Percentiles rank a stretch among this genome's conserved stretches.
Conservation (phyloP, 768 basidiomycete genomes). For the Boletus tylopilopsis region DNA sequence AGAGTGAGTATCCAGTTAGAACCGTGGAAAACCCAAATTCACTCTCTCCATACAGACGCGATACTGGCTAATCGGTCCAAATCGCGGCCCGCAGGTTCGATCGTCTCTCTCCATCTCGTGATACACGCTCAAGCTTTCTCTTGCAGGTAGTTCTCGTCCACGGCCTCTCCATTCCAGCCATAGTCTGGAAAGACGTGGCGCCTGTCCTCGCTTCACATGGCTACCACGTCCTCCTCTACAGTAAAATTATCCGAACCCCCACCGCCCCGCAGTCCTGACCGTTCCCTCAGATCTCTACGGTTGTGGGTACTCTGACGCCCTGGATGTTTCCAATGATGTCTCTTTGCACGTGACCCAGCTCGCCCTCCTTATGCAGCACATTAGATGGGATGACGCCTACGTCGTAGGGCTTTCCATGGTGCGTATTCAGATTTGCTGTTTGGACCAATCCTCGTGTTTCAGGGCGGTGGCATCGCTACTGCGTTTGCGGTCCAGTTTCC, state of each 20-base stretch:
- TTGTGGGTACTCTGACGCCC: conserved; percentile 80
- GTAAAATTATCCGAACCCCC: conserved; percentile 40
- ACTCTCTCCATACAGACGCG: conserved; percentile 45
- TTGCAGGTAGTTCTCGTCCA: conserved; percentile 70
- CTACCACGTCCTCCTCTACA: conserved; percentile 74
- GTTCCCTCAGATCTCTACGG: conserved; percentile 66
- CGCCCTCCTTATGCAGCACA: conserved; percentile 77
- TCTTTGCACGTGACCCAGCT: conserved; percentile 70
- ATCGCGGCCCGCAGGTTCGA: conserved; percentile 60
- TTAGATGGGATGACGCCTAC: conserved; percentile 64
- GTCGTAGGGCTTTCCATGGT: conserved; percentile 79
- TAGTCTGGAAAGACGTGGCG: conserved; percentile 75
- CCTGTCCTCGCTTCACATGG: conserved; percentile 59
- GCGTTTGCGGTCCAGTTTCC: conserved; percentile 73
- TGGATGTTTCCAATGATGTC: conserved; percentile 61
- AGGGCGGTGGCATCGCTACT: conserved; percentile 75
- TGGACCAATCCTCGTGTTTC: not conserved
- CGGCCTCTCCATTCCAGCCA: conserved; percentile 71
- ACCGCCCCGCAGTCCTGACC: not conserved
- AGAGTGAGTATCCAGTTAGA: conserved; percentile 38
- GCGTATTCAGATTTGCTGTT: not conserved
- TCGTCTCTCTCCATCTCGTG: not conserved
- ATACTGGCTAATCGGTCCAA: conserved; percentile 77
- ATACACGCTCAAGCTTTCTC: not conserved
- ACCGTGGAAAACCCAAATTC: not conserved